Evolutionary conservation across 2,329 filamentous ascomycete species (phyloP).

Genomic region (Hysterium pulicare): DNA sequence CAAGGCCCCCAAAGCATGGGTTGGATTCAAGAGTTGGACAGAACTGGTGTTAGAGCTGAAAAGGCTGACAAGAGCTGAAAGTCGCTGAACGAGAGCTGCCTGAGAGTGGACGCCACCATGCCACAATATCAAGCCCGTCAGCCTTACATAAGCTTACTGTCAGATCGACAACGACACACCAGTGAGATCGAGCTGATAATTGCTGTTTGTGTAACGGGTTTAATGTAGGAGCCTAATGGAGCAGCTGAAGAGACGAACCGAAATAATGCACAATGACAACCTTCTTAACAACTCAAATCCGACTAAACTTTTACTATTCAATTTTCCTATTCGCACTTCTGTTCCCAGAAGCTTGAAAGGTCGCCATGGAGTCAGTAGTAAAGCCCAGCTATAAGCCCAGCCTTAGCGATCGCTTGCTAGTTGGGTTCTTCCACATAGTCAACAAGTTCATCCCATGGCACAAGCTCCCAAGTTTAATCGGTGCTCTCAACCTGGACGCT

Average conservation of each 20-base stretch:
- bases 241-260: neutral
- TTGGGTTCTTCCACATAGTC: conserved; percentile 36
- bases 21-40: too few relatives aligned
- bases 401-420: conserved; percentile 19
- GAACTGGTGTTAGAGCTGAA: neutral
- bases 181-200: too few relatives aligned
- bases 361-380: neutral
- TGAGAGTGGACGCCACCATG: too few relatives aligned
- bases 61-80: neutral
- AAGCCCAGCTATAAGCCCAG: neutral
- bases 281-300: too few relatives aligned
- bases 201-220: too few relatives aligned
- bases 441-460: conserved; percentile 44
- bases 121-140: too few relatives aligned
- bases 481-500: conserved; percentile 42
- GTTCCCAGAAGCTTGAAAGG: neutral
- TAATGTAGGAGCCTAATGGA: neutral
- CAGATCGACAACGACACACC: too few relatives aligned
- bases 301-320: too few relatives aligned
- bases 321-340: too few relatives aligned
- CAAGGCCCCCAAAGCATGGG: too few relatives aligned
- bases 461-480: conserved; percentile 40
- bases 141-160: too few relatives aligned
- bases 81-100: neutral
- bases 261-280: neutral